phyloP scores from a whole-genome alignment of 768 basidiomycete genomes.

The Collybia nuda region DNA sequence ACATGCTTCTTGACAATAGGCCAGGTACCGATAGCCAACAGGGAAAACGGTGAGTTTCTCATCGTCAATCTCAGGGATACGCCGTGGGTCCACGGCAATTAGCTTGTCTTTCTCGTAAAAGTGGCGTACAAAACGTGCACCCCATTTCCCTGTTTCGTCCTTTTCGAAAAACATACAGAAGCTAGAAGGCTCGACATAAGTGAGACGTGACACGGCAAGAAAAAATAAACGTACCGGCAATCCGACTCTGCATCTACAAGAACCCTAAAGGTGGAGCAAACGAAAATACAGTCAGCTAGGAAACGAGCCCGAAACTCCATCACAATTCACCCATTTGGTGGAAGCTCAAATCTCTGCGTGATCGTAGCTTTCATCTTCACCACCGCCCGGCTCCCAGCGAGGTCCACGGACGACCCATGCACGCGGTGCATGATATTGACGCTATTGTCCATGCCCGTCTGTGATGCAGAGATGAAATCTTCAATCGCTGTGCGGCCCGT shows the following conservation, averaged over 20 bases:
- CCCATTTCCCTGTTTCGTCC: slow-evolving; percentile 10
- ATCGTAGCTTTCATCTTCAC: slow-evolving; percentile 32
- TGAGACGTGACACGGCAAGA: neutral
- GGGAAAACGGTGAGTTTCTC: slow-evolving; percentile 13
- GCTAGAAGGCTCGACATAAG: neutral
- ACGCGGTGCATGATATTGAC: slow-evolving; percentile 20
- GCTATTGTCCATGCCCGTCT: slow-evolving; percentile 20
- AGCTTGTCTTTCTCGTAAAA: slow-evolving; percentile 24
- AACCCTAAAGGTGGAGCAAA: neutral
- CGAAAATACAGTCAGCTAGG: neutral
- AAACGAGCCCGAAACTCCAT: neutral
- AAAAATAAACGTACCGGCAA: slow-evolving; percentile 10
- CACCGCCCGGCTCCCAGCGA: slow-evolving; percentile 26
- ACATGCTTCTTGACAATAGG: slow-evolving; percentile 19
- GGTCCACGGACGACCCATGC: slow-evolving; percentile 20
- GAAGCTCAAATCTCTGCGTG: slow-evolving; percentile 17
- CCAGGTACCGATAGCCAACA: slow-evolving; percentile 17
- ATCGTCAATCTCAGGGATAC: slow-evolving; percentile 16
- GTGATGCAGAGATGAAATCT: slow-evolving; percentile 16
- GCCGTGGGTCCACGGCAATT: slow-evolving; percentile 17
- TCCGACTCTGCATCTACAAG: slow-evolving; percentile 19
- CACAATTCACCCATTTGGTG: slow-evolving; percentile 10
- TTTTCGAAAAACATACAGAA: slow-evolving; percentile 22
- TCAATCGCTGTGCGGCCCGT: slow-evolving; percentile 17
- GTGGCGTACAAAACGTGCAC: slow-evolving; percentile 19